Conservation (phyloP, 2,329 filamentous ascomycete species). For the Phialophora verrucosa region DNA sequence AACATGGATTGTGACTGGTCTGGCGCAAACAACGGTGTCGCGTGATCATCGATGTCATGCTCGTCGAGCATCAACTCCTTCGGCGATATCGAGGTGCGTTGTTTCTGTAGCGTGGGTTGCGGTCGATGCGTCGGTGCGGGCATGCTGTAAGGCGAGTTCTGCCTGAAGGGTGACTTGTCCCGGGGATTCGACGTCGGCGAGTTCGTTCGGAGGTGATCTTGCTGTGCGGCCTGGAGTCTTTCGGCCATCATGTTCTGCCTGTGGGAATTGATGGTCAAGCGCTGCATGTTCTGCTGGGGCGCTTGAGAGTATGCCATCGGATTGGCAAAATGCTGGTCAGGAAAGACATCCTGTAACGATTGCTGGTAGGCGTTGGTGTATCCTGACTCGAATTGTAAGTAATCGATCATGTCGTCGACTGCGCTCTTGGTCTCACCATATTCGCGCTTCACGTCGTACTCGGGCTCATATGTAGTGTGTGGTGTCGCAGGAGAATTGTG, state of each 20-base stretch:
- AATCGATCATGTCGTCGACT: conserved; percentile 60
- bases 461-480: conserved; percentile 60
- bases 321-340: conserved; percentile 62
- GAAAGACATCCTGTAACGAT: conserved; percentile 59
- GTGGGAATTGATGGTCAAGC: conserved; percentile 54
- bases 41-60: conserved; percentile 72
- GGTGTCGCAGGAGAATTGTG: conserved; percentile 67
- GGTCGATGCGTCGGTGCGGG: conserved; percentile 49
- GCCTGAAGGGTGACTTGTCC: conserved; percentile 80
- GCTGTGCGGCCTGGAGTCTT: conserved; percentile 78
- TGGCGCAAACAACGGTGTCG: conserved; percentile 73
- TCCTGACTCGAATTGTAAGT: conserved; percentile 68
- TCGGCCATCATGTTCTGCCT: conserved; percentile 71
- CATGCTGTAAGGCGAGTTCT: conserved; percentile 67
- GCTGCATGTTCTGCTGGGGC: conserved; percentile 44
- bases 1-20: conserved; percentile 59
- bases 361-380: conserved; percentile 50
- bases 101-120: conserved; percentile 50
- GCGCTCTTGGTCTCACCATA: conserved; percentile 60
- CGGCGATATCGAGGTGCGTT: conserved; percentile 86
- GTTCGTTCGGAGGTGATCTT: conserved; percentile 67
- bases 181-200: conserved; percentile 63
- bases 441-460: conserved; percentile 59
- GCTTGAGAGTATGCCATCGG: conserved; percentile 47
- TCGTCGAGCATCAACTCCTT: conserved; percentile 91